Evolutionary conservation across 257 asterid genomes (phyloP).

Genomic region (Ajuga chamaepitys): DNA sequence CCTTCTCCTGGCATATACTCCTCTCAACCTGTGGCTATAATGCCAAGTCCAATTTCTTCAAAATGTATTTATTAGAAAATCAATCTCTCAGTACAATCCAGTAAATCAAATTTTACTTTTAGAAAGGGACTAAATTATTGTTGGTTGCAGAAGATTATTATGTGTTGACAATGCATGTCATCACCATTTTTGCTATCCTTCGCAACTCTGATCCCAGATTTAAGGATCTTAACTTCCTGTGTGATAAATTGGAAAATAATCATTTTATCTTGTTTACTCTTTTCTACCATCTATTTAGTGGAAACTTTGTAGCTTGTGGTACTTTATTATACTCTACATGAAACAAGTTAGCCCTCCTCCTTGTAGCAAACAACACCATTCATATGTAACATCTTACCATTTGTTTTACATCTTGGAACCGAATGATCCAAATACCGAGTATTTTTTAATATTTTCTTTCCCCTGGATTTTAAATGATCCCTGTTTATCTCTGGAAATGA

Average conservation of each 20-base stretch:
- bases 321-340: constrained; percentile 1
- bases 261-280: background rate
- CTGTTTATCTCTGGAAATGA: too few relatives aligned
- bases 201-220: background rate
- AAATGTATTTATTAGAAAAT: background rate
- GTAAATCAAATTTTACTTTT: background rate
- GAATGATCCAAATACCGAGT: background rate
- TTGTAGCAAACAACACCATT: background rate
- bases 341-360: background rate
- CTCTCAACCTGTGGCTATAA: background rate
- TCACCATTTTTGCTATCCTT: background rate
- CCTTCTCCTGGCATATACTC: too few relatives aligned
- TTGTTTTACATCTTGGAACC: background rate
- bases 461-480: too few relatives aligned
- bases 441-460: background rate
- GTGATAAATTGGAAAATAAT: background rate
- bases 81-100: background rate
- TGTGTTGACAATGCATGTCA: background rate
- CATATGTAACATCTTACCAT: background rate
- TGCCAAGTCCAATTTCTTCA: background rate
- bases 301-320: background rate
- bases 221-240: background rate
- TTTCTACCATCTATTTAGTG: background rate
- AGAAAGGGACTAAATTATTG: background rate
- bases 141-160: too few relatives aligned